Conservation (phyloP, 495 filamentous ascomycete species). For the Hyphodiscus hymeniophilus region DNA sequence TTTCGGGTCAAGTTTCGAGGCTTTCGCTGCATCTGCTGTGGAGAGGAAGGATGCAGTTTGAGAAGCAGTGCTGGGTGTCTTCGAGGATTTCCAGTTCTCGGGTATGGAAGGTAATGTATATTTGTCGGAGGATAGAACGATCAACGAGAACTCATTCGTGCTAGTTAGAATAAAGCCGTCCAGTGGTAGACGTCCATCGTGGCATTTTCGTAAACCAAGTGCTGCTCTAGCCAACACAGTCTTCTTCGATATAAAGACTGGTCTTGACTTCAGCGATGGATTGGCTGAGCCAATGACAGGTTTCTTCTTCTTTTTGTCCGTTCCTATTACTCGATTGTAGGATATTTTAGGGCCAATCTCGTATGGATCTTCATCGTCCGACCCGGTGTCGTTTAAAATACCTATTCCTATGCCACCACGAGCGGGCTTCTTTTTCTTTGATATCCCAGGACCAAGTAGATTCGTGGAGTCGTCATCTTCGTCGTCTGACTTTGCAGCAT, state of each 20-base stretch:
- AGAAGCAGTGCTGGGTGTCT: constrained; percentile 33
- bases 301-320: constrained; percentile 74
- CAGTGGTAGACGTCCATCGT: constrained; percentile 80
- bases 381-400: constrained; percentile 86
- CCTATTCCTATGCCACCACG: constrained; percentile 79
- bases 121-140: constrained; percentile 47
- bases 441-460: constrained; percentile 22
- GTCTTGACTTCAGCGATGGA: constrained; percentile 57
- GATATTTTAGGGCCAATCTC: constrained; percentile 83
- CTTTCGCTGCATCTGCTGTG: constrained; percentile 63
- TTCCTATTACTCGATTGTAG: constrained; percentile 79
- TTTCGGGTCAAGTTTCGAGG: constrained; percentile 68
- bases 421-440: constrained; percentile 38
- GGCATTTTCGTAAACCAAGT: constrained; percentile 64
- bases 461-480: constrained; percentile 34
- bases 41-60: constrained; percentile 48
- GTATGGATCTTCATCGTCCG: constrained; percentile 96
- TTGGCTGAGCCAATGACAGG: constrained; percentile 42
- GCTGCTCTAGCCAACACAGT: constrained; percentile 44
- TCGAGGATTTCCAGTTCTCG: constrained; percentile 64
- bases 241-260: constrained; percentile 75
- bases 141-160: constrained; percentile 41
- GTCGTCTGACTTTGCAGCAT: constrained; percentile 39
- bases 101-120: constrained; percentile 74
- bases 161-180: constrained; percentile 75